Percentiles rank a stretch among this genome's conserved stretches.
These are phyloP conservation scores for Pulveroboletus sp. DNA, from an alignment of 768 basidiomycete species.

Conservation along the genomic window DNA sequence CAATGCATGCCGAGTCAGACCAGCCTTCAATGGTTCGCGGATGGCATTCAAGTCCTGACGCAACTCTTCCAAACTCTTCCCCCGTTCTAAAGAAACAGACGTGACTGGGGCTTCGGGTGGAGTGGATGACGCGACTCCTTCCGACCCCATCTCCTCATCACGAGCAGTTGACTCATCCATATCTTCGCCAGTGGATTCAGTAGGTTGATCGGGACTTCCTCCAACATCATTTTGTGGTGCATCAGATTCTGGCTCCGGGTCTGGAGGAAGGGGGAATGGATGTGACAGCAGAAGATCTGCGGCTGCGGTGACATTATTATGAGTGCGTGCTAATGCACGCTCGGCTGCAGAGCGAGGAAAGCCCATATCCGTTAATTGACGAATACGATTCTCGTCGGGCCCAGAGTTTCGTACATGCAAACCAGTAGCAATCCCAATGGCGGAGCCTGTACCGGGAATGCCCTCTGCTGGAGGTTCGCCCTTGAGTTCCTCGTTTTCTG, in stretches of 20 bases:
- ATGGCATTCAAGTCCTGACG: slow-evolving; percentile 58
- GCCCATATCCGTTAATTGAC: slow-evolving; percentile 92
- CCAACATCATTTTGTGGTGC: slow-evolving; percentile 15
- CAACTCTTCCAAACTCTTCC: slow-evolving; percentile 58
- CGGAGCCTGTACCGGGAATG: slow-evolving; percentile 29
- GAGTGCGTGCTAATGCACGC: slow-evolving; percentile 74
- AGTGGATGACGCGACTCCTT: slow-evolving; percentile 16
- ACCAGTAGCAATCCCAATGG: slow-evolving; percentile 29
- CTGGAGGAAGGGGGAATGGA: slow-evolving; percentile 71
- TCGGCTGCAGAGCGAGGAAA: slow-evolving; percentile 88
- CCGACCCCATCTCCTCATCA: slow-evolving; percentile 28
- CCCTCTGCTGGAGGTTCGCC: slow-evolving; percentile 38
- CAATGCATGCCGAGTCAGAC: slow-evolving; percentile 66
- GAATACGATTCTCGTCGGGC: slow-evolving; percentile 74
- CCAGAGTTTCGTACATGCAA: slow-evolving; percentile 36
- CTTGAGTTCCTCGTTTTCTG: slow-evolving; percentile 72
- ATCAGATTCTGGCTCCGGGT: slow-evolving; percentile 40
- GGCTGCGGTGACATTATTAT: slow-evolving; percentile 86
- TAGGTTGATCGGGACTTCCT: slow-evolving; percentile 23
- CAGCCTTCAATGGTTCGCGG: slow-evolving; percentile 60
- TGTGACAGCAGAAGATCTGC: slow-evolving; percentile 82
- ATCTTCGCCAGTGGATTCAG: slow-evolving; percentile 27
- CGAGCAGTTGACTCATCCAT: slow-evolving; percentile 18
- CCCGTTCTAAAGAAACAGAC: slow-evolving; percentile 13
- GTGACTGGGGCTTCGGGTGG: slow-evolving; percentile 13